Evolutionary conservation across 345 rosid genomes (phyloP), one percentile per base, ranked within the genome.

Genomic region (Trapa bicornis): DNA sequence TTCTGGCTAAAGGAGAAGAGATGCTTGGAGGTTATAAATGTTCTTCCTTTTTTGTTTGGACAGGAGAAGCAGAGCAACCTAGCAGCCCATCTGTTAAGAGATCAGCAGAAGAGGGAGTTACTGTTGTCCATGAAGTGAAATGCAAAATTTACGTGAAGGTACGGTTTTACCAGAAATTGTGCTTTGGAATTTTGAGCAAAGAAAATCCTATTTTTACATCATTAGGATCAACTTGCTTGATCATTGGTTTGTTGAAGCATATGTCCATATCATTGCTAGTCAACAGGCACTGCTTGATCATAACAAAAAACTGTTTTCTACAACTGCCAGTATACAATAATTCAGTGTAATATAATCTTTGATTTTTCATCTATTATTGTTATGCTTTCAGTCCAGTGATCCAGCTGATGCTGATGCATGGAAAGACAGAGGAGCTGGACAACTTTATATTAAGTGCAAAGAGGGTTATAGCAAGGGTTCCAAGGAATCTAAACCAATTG

Each of bases 111-210:
- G 78, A 84, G 75, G 99, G 96, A 61, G 77, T 85, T 65, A 70
- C 82, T 68, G 82, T 85, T 36, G 93, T 89, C 71, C 97, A 94
- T 79, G 96, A 94, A 78, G 96, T 91, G 72, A 94, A 94, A 78
- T 91, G 97, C 87, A 94, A 94, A 78, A 86, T 94, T 68, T 94
- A 91, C 77, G 89, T 94, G 37, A 94, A 89, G 96, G 99, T 91
- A 79, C 63, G 15, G 78, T 2, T 47, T 64, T 68, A 22, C 65
- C 36, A 54, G 17, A 61, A 58, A 13, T 33, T 47, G 42, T 39
- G 7, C 2, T 36, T 17, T 11, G 14, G 4, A 4, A 60, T 22
- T 22, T 22, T 22, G 29, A 22, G 29, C 29, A 22, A 22, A 22
- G 29, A 22, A 22, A 22, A 22, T 17, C 56, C 14, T 58, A 58